These are phyloP conservation scores for Arthonia radiata DNA, from an alignment of 495 filamentous ascomycete species.

Conservation along the genomic window DNA sequence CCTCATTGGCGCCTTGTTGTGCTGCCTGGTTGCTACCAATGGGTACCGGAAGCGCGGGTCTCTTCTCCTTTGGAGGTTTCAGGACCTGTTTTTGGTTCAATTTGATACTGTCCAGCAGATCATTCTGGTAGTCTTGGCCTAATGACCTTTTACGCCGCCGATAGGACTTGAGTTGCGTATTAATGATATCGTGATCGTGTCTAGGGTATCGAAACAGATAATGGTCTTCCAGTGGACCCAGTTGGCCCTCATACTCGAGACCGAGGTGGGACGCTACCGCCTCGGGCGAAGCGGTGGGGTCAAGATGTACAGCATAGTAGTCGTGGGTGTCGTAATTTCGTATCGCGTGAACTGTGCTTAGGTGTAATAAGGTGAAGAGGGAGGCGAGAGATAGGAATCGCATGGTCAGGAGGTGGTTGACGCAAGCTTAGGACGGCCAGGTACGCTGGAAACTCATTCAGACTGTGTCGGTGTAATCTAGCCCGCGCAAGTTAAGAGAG, in stretches of 20 bases:
- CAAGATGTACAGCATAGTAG: conserved; percentile 76
- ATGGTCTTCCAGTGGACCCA: conserved; percentile 61
- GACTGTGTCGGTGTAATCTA: no score
- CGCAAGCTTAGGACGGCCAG: no score
- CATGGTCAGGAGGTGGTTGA: no score
- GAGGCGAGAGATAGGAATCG: conserved; percentile 18
- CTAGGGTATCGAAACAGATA: conserved; percentile 58
- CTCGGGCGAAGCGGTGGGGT: conserved; percentile 33
- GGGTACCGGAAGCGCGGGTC: conserved; percentile 26
- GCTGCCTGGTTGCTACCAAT: conserved; percentile 1
- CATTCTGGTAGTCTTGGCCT: conserved; percentile 19
- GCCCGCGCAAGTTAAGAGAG: no score
- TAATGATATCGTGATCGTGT: conserved; percentile 35
- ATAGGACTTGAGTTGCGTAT: conserved; percentile 27
- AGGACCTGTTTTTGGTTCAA: conserved; percentile 64
- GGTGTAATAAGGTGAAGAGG: conserved; percentile 18
- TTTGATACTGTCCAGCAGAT: conserved; percentile 45
- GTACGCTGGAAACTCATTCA: no score
- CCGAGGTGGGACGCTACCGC: conserved; percentile 51
- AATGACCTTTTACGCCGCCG: conserved; percentile 33
- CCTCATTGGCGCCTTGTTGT: conserved; percentile 5
- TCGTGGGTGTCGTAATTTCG: conserved; percentile 49
- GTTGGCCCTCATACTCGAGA: conserved; percentile 55
- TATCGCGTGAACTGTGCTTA: conserved; percentile 17
- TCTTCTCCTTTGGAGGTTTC: conserved; percentile 50